Conservation (phyloP, 306 rosid species). For the Medicago arabica region DNA sequence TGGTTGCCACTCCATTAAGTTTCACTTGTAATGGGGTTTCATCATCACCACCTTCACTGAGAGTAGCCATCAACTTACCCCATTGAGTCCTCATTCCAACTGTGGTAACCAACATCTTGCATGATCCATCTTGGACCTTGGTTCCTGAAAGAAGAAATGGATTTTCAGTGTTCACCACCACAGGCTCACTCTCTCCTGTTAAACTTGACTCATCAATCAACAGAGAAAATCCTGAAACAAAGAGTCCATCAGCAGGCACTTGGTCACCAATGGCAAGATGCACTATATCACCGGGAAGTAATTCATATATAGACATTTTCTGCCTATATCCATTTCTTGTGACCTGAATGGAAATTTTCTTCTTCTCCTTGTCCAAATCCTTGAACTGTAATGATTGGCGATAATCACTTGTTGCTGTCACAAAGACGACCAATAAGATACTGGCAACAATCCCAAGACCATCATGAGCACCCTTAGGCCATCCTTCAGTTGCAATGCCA, state of each 20-base stretch:
- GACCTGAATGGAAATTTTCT: slow-evolving; percentile 87
- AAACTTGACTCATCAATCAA: slow-evolving; percentile 90
- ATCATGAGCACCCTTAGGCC: slow-evolving; percentile 96
- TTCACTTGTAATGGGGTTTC: slow-evolving; percentile 98
- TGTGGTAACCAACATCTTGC: slow-evolving; percentile 89
- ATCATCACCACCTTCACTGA: slow-evolving; percentile 95
- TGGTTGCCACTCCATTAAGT: slow-evolving; percentile 95
- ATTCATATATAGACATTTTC: slow-evolving; percentile 88
- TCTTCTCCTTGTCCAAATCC: slow-evolving; percentile 97
- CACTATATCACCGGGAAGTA: slow-evolving; percentile 94
- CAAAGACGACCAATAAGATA: slow-evolving; percentile 88
- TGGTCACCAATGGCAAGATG: slow-evolving; percentile 91
- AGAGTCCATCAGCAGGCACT: slow-evolving; percentile 94
- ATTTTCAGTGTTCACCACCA: slow-evolving; percentile 66
- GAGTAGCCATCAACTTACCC: slow-evolving; percentile 98
- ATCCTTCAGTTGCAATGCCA: slow-evolving; percentile 87
- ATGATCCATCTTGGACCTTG: slow-evolving; percentile 92
- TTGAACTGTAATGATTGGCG: slow-evolving; percentile 91
- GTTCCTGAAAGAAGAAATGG: slow-evolving; percentile 97
- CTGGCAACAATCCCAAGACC: slow-evolving; percentile 98
- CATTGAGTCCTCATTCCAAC: slow-evolving; percentile 99
- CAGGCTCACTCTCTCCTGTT: slow-evolving; percentile 97
- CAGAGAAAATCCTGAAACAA: slow-evolving; percentile 86
- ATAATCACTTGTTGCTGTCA: slow-evolving; percentile 95
- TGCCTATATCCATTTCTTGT: slow-evolving; percentile 89